phyloP scores from a whole-genome alignment of 331 rosid genomes.

The Spiraea crenata region DNA sequence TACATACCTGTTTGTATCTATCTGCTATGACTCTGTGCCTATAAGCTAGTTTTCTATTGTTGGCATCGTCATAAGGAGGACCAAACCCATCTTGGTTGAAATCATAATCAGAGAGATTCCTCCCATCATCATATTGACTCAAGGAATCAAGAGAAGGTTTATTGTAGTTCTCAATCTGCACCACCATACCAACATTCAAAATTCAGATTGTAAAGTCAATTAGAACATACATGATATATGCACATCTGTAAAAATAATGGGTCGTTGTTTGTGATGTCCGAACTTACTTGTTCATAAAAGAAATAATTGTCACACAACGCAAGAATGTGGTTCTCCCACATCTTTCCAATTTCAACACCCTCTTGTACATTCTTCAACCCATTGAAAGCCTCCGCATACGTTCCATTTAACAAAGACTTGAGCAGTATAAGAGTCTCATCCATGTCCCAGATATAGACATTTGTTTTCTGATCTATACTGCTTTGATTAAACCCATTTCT shows the following conservation, averaged over 20 bases:
- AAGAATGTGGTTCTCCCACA: constrained; percentile 85
- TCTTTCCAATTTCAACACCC: constrained; percentile 75
- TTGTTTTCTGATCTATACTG: constrained; percentile 35
- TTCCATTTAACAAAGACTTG: constrained; percentile 74
- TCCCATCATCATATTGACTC: constrained; percentile 68
- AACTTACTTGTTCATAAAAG: constrained; percentile 76
- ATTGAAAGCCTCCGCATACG: constrained; percentile 63
- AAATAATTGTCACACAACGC: constrained; percentile 72
- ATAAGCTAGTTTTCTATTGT: constrained; percentile 75
- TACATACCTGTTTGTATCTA: constrained; percentile 61
- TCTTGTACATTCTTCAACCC: constrained; percentile 69
- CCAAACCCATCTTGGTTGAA: constrained; percentile 69
- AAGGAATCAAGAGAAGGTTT: constrained; percentile 67
- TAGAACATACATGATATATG: background rate
- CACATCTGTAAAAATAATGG: background rate
- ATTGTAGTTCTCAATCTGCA: constrained; percentile 81
- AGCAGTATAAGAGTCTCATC: constrained; percentile 92
- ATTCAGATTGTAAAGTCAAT: background rate
- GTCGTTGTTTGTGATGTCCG: constrained; percentile 13
- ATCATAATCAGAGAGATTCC: constrained; percentile 71
- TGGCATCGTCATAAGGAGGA: constrained; percentile 53
- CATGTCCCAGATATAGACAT: constrained; percentile 89
- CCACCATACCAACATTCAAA: constrained; percentile 15
- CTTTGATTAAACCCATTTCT: constrained; percentile 26
- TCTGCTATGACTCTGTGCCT: constrained; percentile 70